A percentile compares a stretch with the other conserved stretches of the same genome.
Conservation (phyloP, 2,329 filamentous ascomycete species). For the Pezicula rhizophila region DNA sequence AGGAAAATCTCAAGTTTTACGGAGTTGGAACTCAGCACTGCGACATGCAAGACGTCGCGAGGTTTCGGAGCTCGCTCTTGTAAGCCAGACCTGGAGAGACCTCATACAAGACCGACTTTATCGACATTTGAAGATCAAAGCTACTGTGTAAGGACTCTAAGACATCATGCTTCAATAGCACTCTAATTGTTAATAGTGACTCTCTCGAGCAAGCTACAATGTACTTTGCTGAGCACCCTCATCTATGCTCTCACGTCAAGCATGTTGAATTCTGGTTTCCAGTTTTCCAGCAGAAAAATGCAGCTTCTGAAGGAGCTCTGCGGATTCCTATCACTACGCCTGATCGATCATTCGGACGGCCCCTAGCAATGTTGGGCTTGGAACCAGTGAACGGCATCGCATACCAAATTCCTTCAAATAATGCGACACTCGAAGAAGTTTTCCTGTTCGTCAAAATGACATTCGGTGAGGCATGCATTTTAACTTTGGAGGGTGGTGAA, state of each 20-base stretch:
- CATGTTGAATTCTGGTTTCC: slow-evolving; percentile 76
- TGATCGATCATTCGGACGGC: slow-evolving; percentile 18
- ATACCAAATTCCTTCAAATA: slow-evolving; percentile 56
- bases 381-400: slow-evolving; percentile 43
- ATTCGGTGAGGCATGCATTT: slow-evolving; percentile 52
- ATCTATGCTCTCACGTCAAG: slow-evolving; percentile 59
- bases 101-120: slow-evolving; percentile 69
- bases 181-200: slow-evolving; percentile 30
- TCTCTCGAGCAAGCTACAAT: slow-evolving; percentile 51
- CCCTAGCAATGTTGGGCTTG: slow-evolving; percentile 30
- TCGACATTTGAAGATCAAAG: slow-evolving; percentile 70
- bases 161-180: background rate
- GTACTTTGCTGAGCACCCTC: slow-evolving; percentile 53
- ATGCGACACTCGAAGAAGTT: slow-evolving; percentile 64
- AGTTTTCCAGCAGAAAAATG: slow-evolving; percentile 46
- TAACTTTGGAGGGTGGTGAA: slow-evolving; percentile 73
- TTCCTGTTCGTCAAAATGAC: slow-evolving; percentile 55
- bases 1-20: slow-evolving; percentile 44
- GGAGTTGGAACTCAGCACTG: slow-evolving; percentile 58
- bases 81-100: slow-evolving; percentile 56
- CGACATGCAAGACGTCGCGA: slow-evolving; percentile 63
- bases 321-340: slow-evolving; percentile 20
- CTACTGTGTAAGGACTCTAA: slow-evolving; percentile 36
- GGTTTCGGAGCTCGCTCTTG: slow-evolving; percentile 59
- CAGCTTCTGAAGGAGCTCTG: slow-evolving; percentile 19